These are phyloP conservation scores for Phytophthora sp. DNA, from an alignment of 352 stramenopile species.

Conservation along the genomic window DNA sequence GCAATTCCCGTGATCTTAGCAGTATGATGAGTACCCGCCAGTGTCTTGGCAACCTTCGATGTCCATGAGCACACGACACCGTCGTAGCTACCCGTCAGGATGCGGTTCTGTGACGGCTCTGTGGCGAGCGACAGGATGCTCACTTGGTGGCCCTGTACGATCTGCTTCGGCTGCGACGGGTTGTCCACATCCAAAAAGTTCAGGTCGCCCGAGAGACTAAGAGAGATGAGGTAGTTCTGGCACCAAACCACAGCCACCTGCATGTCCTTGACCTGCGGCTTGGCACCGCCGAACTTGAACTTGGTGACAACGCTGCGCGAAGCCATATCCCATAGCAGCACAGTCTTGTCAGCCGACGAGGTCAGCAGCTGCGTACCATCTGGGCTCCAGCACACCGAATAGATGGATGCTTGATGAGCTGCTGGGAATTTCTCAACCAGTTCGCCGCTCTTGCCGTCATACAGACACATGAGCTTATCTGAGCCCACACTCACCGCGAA, in stretches of 20 bases:
- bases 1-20: slow-evolving; percentile 86
- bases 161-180: slow-evolving; percentile 72
- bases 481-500: slow-evolving; percentile 92
- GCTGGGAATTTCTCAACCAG: slow-evolving; percentile 82
- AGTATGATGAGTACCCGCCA: slow-evolving; percentile 59
- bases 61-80: slow-evolving; percentile 93
- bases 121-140: slow-evolving; percentile 90
- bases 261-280: slow-evolving; percentile 85
- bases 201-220: slow-evolving; percentile 86
- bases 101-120: slow-evolving; percentile 62
- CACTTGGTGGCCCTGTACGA: slow-evolving; percentile 92
- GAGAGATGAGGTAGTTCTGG: slow-evolving; percentile 80
- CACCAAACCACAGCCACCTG: slow-evolving; percentile 76
- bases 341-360: slow-evolving; percentile 96
- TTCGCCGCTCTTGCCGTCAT: slow-evolving; percentile 93
- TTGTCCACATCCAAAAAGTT: slow-evolving; percentile 79
- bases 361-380: slow-evolving; percentile 93
- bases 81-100: slow-evolving; percentile 95
- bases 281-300: slow-evolving; percentile 73
- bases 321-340: slow-evolving; percentile 92
- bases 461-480: slow-evolving; percentile 96
- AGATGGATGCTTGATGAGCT: slow-evolving; percentile 94
- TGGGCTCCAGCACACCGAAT: slow-evolving; percentile 93
- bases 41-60: slow-evolving; percentile 51
- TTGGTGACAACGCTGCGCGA: slow-evolving; percentile 74